Evolutionary conservation across 768 basidiomycete genomes (phyloP).

Genomic region (Trametes cinnabarina): DNA sequence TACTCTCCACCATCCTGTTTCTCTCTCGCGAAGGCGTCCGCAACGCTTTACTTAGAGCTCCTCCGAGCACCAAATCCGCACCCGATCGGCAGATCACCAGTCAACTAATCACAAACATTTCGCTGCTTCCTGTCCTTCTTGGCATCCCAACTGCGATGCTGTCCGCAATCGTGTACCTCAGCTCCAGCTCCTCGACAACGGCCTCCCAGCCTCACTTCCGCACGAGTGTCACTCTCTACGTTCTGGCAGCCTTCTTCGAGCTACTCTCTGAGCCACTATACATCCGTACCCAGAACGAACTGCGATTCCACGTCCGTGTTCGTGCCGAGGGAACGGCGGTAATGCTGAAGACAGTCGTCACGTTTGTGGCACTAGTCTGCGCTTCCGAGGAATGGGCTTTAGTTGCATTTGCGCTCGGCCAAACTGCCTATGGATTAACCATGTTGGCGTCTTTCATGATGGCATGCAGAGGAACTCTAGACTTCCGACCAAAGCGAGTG

Average conservation of each 20-base stretch:
- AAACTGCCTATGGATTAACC: constrained; percentile 65
- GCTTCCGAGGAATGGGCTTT: constrained; percentile 52
- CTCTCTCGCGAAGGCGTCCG: constrained; percentile 91
- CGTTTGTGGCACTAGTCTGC: constrained; percentile 60
- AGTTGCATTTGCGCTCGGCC: constrained; percentile 84
- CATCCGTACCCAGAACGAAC: constrained; percentile 54
- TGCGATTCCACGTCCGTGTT: constrained; percentile 69
- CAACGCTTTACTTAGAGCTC: constrained; percentile 73
- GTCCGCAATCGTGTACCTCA: constrained; percentile 53
- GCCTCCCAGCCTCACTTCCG: constrained; percentile 63
- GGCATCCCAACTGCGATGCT: constrained; percentile 64
- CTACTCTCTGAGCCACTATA: constrained; percentile 72
- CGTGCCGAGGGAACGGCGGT: constrained; percentile 86
- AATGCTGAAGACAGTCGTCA: constrained; percentile 65
- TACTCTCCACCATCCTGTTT: constrained; percentile 88
- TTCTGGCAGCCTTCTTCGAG: constrained; percentile 71
- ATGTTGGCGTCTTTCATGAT: constrained; percentile 56
- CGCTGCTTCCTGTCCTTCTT: constrained; percentile 63
- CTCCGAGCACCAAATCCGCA: constrained; percentile 13
- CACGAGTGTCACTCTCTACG: constrained; percentile 65
- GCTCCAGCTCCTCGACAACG: constrained; percentile 51
- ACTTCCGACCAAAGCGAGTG: constrained; percentile 24
- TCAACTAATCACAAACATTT: constrained; percentile 43
- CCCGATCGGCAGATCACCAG: neutral
- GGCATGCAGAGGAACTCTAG: constrained; percentile 21